Evolutionary conservation across 2,329 filamentous ascomycete genomes (phyloP).

Genomic region (Pyrenophora seminiperda): DNA sequence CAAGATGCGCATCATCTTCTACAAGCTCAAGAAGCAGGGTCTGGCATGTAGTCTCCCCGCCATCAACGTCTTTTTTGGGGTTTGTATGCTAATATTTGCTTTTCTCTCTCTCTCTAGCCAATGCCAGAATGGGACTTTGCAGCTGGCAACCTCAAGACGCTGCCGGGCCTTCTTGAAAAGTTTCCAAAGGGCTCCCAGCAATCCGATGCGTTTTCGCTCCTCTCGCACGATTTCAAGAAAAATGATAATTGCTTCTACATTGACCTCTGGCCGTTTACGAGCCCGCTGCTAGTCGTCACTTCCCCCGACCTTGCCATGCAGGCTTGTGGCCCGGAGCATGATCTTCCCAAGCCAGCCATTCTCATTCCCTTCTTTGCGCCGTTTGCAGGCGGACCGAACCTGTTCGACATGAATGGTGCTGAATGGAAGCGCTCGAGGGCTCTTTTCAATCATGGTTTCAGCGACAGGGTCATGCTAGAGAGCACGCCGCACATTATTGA

Average conservation of each 20-base stretch:
- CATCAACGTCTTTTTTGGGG: neutral
- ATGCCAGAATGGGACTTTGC: slow-evolving; percentile 20
- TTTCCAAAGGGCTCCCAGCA: slow-evolving; percentile 17
- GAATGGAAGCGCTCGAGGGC: slow-evolving; percentile 37
- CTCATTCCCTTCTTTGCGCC: slow-evolving; percentile 14
- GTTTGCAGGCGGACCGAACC: slow-evolving; percentile 17
- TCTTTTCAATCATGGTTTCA: slow-evolving; percentile 26
- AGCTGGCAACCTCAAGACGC: slow-evolving; percentile 12
- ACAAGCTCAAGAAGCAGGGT: slow-evolving; percentile 15
- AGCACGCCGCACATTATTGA: slow-evolving; percentile 7
- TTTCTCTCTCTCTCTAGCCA: slow-evolving; percentile 2
- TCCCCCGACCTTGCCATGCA: slow-evolving; percentile 11
- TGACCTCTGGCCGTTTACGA: slow-evolving; percentile 26
- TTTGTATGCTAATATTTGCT: neutral
- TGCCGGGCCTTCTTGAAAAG: slow-evolving; percentile 7
- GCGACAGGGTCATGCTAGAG: slow-evolving; percentile 53
- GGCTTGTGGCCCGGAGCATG: slow-evolving; percentile 4
- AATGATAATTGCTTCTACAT: slow-evolving; percentile 12
- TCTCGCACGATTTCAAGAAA: slow-evolving; percentile 11
- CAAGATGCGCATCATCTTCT: slow-evolving; percentile 15
- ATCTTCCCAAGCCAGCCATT: slow-evolving; percentile 15
- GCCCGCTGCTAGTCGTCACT: slow-evolving; percentile 18
- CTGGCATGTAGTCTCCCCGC: slow-evolving; percentile 2
- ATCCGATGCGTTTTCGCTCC: slow-evolving; percentile 8
- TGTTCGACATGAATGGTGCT: slow-evolving; percentile 20